These are phyloP conservation scores for Pyrenula aspistea DNA, from an alignment of 495 filamentous ascomycete genomes.

Conservation along the genomic window DNA sequence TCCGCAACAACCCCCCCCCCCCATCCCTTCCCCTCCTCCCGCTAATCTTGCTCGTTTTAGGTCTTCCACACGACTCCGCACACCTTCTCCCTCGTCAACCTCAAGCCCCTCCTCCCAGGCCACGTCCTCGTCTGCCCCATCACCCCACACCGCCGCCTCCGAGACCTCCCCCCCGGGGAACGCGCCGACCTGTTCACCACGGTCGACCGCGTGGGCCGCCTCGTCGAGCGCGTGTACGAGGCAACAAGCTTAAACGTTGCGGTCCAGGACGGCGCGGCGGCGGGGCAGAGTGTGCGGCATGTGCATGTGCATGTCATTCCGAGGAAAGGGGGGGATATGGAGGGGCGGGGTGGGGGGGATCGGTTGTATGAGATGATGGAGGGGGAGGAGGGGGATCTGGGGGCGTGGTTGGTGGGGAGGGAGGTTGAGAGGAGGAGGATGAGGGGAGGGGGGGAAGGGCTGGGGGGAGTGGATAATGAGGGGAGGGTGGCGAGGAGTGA, in stretches of 20 bases:
- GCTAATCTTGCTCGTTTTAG: conserved; percentile 17
- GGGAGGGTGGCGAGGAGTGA: conserved; percentile 53
- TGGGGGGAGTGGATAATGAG: conserved; percentile 45
- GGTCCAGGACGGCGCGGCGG: conserved; percentile 77
- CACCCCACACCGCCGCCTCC: conserved; percentile 50
- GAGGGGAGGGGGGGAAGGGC: conserved; percentile 6
- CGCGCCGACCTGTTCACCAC: conserved; percentile 74
- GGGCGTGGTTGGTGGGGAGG: conserved; percentile 20
- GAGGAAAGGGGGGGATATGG: conserved; percentile 43
- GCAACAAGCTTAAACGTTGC: conserved; percentile 71
- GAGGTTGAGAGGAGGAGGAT: conserved; percentile 1
- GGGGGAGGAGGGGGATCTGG: conserved; percentile 76
- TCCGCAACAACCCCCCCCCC: conserved; percentile 5
- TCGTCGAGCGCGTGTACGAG: conserved; percentile 64
- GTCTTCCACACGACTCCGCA: conserved; percentile 76
- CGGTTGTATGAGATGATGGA: conserved; percentile 62
- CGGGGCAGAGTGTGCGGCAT: conserved; percentile 84
- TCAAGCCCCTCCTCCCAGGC: conserved; percentile 87
- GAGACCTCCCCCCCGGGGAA: conserved; percentile 62
- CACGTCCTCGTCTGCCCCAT: conserved; percentile 72
- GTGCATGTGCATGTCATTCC: conserved; percentile 94
- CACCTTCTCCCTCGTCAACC: conserved; percentile 80
- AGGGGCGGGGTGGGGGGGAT: conserved; percentile 40
- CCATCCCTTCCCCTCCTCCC: not conserved
- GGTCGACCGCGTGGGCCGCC: conserved; percentile 67